A percentile compares a stretch with the other conserved stretches of the same genome.
Evolutionary conservation across 1,284 basidiomycete species (phyloP).

Genomic region (Volvariella surrecta): DNA sequence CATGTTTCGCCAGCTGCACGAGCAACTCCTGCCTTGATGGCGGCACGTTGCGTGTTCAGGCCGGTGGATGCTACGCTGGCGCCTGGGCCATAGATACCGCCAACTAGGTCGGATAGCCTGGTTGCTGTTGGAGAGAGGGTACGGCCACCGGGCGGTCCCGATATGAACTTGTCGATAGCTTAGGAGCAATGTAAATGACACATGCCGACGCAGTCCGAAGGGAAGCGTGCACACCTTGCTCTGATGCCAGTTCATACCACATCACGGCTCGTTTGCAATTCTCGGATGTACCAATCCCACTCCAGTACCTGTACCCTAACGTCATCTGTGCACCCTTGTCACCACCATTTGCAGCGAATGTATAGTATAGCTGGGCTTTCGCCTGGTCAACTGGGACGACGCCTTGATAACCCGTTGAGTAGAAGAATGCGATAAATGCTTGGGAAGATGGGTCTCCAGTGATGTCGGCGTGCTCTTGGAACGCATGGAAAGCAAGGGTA

Average conservation of each 20-base stretch:
- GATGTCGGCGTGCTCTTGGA: constrained; percentile 48
- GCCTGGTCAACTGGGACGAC: constrained; percentile 62
- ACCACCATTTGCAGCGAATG: constrained; percentile 85
- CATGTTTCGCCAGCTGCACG: constrained; percentile 84
- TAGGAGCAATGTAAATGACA: constrained; percentile 3
- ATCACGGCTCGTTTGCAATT: constrained; percentile 74
- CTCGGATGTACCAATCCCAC: constrained; percentile 86
- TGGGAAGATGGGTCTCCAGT: constrained; percentile 83
- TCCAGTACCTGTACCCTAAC: constrained; percentile 92
- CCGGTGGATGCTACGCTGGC: constrained; percentile 88
- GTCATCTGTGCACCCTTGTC: constrained; percentile 88
- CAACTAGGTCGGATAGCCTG: constrained; percentile 82
- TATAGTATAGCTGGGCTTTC: constrained; percentile 86
- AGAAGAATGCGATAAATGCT: constrained; percentile 77
- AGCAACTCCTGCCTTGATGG: constrained; percentile 78
- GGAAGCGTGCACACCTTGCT: constrained; percentile 52
- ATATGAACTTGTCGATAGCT: constrained; percentile 72
- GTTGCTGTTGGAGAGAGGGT: constrained; percentile 80
- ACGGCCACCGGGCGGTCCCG: constrained; percentile 87
- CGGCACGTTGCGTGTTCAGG: constrained; percentile 57
- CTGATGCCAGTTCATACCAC: constrained; percentile 85
- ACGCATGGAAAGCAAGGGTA: constrained; percentile 49
- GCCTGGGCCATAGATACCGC: constrained; percentile 90
- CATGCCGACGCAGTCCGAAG: constrained; percentile 1
- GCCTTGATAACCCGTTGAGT: constrained; percentile 76